Conservation (phyloP, 2,329 filamentous ascomycete species). For the Rhynchosporium agropyri region DNA sequence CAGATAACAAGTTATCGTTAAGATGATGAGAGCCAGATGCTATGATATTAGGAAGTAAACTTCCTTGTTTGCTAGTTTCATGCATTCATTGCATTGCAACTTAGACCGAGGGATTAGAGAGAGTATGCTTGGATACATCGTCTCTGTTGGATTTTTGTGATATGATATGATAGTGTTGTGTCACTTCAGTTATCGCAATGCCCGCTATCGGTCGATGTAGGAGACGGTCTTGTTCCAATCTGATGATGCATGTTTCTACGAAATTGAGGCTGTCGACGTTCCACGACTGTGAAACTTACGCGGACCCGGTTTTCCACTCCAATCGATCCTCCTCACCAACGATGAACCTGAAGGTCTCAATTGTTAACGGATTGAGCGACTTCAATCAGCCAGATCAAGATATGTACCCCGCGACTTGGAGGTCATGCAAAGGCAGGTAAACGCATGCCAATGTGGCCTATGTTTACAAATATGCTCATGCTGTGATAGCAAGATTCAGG, state of each 20-base stretch:
- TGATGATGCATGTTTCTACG: not conserved
- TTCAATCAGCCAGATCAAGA: not conserved
- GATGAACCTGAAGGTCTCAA: not conserved
- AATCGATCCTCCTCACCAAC: not conserved
- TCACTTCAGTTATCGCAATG: not conserved
- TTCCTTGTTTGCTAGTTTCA: not conserved
- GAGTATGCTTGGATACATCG: not conserved
- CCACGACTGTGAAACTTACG: not conserved
- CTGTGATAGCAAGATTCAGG: conserved; percentile 11
- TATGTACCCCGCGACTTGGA: conserved; percentile 1
- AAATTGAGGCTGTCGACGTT: conserved; percentile 7
- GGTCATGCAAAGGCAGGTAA: not conserved
- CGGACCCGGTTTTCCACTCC: not conserved
- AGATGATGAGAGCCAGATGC: too few relatives aligned
- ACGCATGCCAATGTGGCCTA: not conserved
- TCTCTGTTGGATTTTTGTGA: not conserved
- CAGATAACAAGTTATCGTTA: not conserved
- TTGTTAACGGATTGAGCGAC: not conserved
- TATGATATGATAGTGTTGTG: not conserved
- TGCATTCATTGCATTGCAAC: not conserved
- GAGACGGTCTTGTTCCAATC: not conserved
- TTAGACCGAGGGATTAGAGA: not conserved
- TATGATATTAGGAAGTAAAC: not conserved
- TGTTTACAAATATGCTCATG: not conserved
- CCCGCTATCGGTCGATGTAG: not conserved